Percentiles rank a stretch among this genome's conserved stretches.
These are phyloP conservation scores for Claviceps purpurea DNA, from an alignment of 2,329 filamentous ascomycete species.

Conservation along the genomic window DNA sequence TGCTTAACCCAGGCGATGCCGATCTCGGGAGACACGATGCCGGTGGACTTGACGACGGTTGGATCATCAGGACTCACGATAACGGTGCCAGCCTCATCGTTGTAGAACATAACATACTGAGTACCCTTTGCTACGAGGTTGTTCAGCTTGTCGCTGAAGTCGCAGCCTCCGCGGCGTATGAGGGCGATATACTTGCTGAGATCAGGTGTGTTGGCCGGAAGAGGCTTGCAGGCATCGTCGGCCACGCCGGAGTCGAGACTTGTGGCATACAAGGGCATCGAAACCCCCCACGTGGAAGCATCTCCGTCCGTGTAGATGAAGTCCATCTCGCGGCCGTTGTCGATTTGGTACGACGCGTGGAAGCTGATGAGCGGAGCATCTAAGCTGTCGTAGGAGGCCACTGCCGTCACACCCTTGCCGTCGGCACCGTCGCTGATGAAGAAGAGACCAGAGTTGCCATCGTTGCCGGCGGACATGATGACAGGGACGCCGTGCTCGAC, in stretches of 20 bases:
- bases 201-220: slow-evolving; percentile 35
- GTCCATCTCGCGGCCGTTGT: slow-evolving; percentile 1
- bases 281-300: slow-evolving; percentile 6
- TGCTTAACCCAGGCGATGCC: slow-evolving; percentile 26
- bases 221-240: slow-evolving; percentile 16
- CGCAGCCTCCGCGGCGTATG: slow-evolving; percentile 26
- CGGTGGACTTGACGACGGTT: slow-evolving; percentile 16
- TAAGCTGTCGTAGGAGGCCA: slow-evolving; percentile 29
- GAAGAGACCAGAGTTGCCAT: slow-evolving; percentile 27
- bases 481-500: slow-evolving; percentile 28
- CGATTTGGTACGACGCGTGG: slow-evolving; percentile 22
- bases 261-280: slow-evolving; percentile 15
- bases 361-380: slow-evolving; percentile 24
- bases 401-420: slow-evolving; percentile 27
- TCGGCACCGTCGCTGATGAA: slow-evolving; percentile 24
- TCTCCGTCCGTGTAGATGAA: neutral
- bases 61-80: slow-evolving; percentile 7
- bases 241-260: slow-evolving; percentile 21
- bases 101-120: slow-evolving; percentile 49
- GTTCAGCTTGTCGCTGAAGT: neutral
- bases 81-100: slow-evolving; percentile 28
- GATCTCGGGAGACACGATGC: slow-evolving; percentile 26
- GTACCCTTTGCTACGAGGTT: slow-evolving; percentile 29
- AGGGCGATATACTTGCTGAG: slow-evolving; percentile 39
- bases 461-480: slow-evolving; percentile 30